Conservation (phyloP, 192 early-diverging fungal species). For the Gaertneriomyces sp. region DNA sequence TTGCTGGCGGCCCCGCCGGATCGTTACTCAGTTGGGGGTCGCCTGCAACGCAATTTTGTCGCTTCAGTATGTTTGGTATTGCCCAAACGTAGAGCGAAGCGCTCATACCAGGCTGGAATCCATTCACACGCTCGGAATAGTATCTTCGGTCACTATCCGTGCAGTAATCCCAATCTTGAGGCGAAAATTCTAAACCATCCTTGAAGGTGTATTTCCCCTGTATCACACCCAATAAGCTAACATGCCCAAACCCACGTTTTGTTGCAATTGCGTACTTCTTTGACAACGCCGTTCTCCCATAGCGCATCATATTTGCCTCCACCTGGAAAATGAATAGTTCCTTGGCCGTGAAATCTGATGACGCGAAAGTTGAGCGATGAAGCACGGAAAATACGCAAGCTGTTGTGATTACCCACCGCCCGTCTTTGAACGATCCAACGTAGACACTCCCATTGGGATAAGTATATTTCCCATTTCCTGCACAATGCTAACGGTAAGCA, state of each 20-base stretch:
- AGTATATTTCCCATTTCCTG: constrained; percentile 52
- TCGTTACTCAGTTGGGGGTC: constrained; percentile 39
- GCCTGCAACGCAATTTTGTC: constrained; percentile 9
- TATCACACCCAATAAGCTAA: too few species aligned
- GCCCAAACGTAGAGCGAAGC: background rate
- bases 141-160: constrained; percentile 49
- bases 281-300: constrained; percentile 46
- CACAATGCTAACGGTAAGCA: constrained; percentile 4
- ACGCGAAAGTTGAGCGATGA: background rate
- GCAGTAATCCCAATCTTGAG: constrained; percentile 55
- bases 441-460: constrained; percentile 57
- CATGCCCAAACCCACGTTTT: background rate
- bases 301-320: constrained; percentile 54
- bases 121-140: constrained; percentile 46
- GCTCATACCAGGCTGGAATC: constrained; percentile 38
- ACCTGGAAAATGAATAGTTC: constrained; percentile 51
- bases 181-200: constrained; percentile 50
- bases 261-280: constrained; percentile 30
- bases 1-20: constrained; percentile 4
- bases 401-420: constrained; percentile 35
- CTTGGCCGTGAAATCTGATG: constrained; percentile 52
- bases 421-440: constrained; percentile 57
- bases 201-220: constrained; percentile 53
- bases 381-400: background rate
- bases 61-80: background rate